Base-by-base conservation (phyloP, 2,329 filamentous ascomycete species). In the Fusarium continuum region DNA sequence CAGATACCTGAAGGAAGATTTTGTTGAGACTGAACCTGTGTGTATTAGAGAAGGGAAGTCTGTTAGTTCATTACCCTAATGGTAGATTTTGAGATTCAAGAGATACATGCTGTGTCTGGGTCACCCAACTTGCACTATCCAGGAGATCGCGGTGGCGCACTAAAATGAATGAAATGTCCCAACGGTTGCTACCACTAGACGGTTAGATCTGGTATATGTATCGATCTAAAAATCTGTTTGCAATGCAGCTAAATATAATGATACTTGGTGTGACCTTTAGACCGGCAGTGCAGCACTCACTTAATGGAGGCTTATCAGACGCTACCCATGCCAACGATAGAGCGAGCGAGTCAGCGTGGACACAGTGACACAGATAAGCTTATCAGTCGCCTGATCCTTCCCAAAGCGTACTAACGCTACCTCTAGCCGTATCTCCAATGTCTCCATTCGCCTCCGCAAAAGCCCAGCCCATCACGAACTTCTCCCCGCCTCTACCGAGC, bases 371-470 rank as follows among this genome's bases (percentile, higher is more conserved):
- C 29, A 35, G 51, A 51, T 55, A 51, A 55, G 35, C 47, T 20
- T 16, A 32, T 41, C 32, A 5, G 32, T 63, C 59, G 59, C 58
- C 28, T 44, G 17, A 49, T 48, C 59, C 20, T 63, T 63, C 59
- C 22, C 1, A 41, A 8, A 6, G 0, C 0, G 8, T 20, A 0
- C 34, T 63, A 63, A 52, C 32, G 3, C 8, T 2, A 2, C 13
- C 14, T 17, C 14, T 35, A 36, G 40, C 6, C 35, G 47, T 46
- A 57, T 53, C 52, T 44, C 39, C 25, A 34, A 47, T 46, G 52
- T 53, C 52, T 44, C 39, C 25, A 34, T 44, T 51, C 35, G 50
- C 41, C 36, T 57, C n/a, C 26, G 29, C 20, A 14, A 38, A n/a
- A n/a, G n/a, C n/a, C 9, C 54, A 29, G 29, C 29, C n/a, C 19